Evolutionary conservation across 2,329 filamentous ascomycete genomes (phyloP).

Genomic region (Sarocladiaceae sp.): DNA sequence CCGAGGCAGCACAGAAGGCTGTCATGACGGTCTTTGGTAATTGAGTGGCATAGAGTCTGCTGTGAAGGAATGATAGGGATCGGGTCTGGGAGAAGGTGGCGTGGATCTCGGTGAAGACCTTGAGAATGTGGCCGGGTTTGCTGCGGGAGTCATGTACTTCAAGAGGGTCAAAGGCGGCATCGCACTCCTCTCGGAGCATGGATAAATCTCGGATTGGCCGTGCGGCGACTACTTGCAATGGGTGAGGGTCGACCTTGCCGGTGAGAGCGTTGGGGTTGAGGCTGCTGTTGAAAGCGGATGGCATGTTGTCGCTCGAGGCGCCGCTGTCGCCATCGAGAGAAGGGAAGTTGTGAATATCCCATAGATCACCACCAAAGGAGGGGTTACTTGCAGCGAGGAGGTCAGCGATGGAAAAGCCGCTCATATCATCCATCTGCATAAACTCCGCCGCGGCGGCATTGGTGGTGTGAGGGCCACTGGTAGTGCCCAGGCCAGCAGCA

Average conservation of each 20-base stretch:
- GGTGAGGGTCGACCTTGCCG: constrained; percentile 5
- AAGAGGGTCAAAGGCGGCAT: constrained; percentile 23
- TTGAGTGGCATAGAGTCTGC: constrained; percentile 33
- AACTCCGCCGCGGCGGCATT: constrained; percentile 4
- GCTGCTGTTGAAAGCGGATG: constrained; percentile 9
- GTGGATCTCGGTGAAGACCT: constrained; percentile 27
- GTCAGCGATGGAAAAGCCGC: constrained; percentile 32
- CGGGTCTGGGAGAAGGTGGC: constrained; percentile 29
- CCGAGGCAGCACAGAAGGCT: constrained; percentile 33
- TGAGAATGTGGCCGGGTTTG: constrained; percentile 30
- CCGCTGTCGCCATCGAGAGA: constrained; percentile 9
- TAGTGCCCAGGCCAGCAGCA: not conserved
- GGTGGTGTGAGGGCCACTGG: not conserved
- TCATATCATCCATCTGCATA: constrained; percentile 20
- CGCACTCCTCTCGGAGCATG: constrained; percentile 16
- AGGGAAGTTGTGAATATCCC: constrained; percentile 4
- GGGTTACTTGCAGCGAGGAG: constrained; percentile 21
- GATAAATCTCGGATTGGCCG: constrained; percentile 26
- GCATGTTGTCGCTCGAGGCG: constrained; percentile 8
- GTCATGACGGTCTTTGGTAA: constrained; percentile 35
- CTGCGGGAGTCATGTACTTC: constrained; percentile 31
- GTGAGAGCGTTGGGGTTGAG: constrained; percentile 1
- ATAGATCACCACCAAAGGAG: constrained; percentile 12
- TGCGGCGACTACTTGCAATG: not conserved
- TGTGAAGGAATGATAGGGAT: constrained; percentile 38